Base-by-base conservation (phyloP, 139 green algal genomes). In the Chlorella sorokiniana region DNA sequence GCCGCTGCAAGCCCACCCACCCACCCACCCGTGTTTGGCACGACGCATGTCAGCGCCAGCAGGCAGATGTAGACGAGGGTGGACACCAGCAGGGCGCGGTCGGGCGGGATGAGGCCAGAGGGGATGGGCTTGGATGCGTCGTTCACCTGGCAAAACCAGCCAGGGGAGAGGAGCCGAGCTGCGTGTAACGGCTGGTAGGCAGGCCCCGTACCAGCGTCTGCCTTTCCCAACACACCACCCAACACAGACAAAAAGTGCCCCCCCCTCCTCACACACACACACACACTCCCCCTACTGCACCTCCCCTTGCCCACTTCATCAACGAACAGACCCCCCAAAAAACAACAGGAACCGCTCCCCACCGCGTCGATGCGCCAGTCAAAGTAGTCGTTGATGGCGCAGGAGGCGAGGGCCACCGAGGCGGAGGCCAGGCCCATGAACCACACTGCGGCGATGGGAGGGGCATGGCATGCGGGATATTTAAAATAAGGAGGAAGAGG, bases 301-400 rank as follows among this genome's bases (percentile, higher is more conserved):
- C n/a, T n/a, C n/a, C n/a, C n/a, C n/a, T n/a, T n/a, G n/a, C n/a
- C n/a, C n/a, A n/a, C n/a, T n/a, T n/a, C n/a, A n/a, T n/a, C n/a
- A n/a, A n/a, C n/a, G n/a, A n/a, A n/a, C n/a, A n/a, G n/a, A n/a
- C n/a, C n/a, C n/a, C n/a, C n/a, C n/a, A n/a, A n/a, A n/a, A n/a
- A 20, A 61, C 52, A 9, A 61, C 52, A 61, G 52, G n/a, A n/a
- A n/a, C n/a, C n/a, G n/a, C n/a, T n/a, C n/a, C n/a, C n/a, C n/a
- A n/a, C 33, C 1, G 29, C 56, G 71, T 94, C 91, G 0, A 88
- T 74, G 23, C 81, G 75, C 31, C 45, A 72, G 87, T 95, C 92
- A 51, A 94, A 95, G 76, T 92, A 94, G 79, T 95, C 91, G 81
- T 95, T 95, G 71, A 93, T 81, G 37, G 93, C 72, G 38, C 90